These are phyloP conservation scores for Laguncularia racemosa DNA, from an alignment of 345 rosid genomes.

Conservation along the genomic window DNA sequence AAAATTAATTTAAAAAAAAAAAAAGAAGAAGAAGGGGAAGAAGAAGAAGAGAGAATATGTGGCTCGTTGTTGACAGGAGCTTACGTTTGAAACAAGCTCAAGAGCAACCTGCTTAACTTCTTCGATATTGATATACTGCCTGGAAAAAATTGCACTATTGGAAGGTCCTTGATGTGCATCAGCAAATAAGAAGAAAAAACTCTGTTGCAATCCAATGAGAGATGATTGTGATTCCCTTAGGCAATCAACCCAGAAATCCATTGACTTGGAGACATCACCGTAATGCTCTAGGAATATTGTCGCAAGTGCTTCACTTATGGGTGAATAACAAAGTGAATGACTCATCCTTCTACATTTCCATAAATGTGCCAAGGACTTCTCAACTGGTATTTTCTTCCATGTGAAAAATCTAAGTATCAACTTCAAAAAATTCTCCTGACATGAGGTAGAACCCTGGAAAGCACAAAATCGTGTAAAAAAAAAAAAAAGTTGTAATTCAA, in stretches of 20 bases:
- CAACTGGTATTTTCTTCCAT: conserved; percentile 40
- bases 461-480: conserved; percentile 12
- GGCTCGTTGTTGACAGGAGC: conserved; percentile 14
- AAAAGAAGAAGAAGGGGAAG: too few relatives aligned
- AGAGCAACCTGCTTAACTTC: conserved; percentile 50
- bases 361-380: conserved; percentile 47
- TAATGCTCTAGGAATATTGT: conserved; percentile 32
- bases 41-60: conserved; percentile 22
- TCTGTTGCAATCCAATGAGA: conserved; percentile 56
- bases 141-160: conserved; percentile 19
- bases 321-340: conserved; percentile 80
- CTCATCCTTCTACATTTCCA: conserved; percentile 84
- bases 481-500: not conserved
- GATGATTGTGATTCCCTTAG: conserved; percentile 51
- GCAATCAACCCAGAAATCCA: conserved; percentile 63
- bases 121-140: conserved; percentile 29
- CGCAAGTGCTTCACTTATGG: conserved; percentile 52
- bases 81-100: conserved; percentile 64
- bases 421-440: conserved; percentile 37
- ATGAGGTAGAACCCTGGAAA: conserved; percentile 53
- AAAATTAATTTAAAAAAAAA: too few relatives aligned
- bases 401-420: conserved; percentile 46
- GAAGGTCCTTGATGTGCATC: conserved; percentile 14
- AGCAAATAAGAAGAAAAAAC: conserved; percentile 32
- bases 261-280: conserved; percentile 38